Evolutionary conservation across 2,329 filamentous ascomycete species (phyloP), one percentile per base, ranked within the genome.

Genomic region (Hypoxylon sp.): DNA sequence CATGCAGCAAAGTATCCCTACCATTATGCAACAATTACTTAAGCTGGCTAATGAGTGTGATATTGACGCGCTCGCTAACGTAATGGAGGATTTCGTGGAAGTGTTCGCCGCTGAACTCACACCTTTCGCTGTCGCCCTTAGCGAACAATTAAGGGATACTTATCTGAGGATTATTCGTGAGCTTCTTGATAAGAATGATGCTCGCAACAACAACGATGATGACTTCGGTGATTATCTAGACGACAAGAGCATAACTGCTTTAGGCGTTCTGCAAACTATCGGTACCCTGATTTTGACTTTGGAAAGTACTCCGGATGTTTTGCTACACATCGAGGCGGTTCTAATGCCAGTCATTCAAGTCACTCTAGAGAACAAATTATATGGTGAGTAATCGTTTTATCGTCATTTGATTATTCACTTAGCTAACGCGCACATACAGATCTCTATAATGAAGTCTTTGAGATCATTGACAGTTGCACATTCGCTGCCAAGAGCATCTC

Each of bases 31-130:
- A 82, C 95, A 99, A 81, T 87, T 99, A 13, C 86, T 99, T 60
- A 98, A 98, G 83, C 85, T 99, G 63, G 95, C 96, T 29, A 99
- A 99, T 78, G 96, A 99, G 81, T 96, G 97, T 65, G 96, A 99
- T 78, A 95, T 99, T 52, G 96, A 99, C 80, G 94, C 96, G 4
- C 86, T 99, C 44, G 95, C 96, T 22, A 98, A 98, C 77, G 96
- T 99, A 42, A 99, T 99, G 96, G 96, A 99, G 81, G 96, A 99
- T 78, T 99, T 99, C 78, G 96, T 99, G 50, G 96, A 99, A 80
- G 94, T 98, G 2, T 99, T 99, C 78, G 95, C 96, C n/a, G 88
- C 94, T 2, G 96, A 99, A 79, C 87, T 99, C 51, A 98, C 96
- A 5, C 96, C 96, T 2, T 99, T 99, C 76, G 96, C 96, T 10